Base-by-base conservation (phyloP, 352 stramenopile species). In the Globisporangium canariense region DNA sequence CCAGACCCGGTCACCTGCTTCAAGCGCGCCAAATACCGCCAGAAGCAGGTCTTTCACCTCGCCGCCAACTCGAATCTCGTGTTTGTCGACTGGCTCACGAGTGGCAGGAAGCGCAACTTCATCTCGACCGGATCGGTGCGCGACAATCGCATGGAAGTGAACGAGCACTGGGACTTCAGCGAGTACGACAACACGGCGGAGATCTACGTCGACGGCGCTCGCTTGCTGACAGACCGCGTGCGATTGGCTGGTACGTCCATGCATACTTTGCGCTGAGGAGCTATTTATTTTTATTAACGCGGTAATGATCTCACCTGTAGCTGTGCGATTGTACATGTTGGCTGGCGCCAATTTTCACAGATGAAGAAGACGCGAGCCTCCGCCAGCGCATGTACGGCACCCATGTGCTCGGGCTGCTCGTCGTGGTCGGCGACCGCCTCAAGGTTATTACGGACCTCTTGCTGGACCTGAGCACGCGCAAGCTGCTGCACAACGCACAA, bases 1-100 rank as follows among this genome's bases (percentile, higher is more conserved):
- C 86, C 86, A 1, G 83, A 95, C 62, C 84, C 86, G 5, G 74
- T 95, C 50, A 93, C 86, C 18, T 95, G 86, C 73, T 95, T 93
- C 62, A 74, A 90, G 52, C 59, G 69, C 9, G 81, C 86, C 13
- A 83, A 78, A 61, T 95, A 92, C 58, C 73, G 67, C 2, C 86
- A 95, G 60, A 74, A 68, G 41, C 86, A 95, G 62, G 57, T 70
- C 18, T 90, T 95, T 65, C 62, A 73, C 20, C 68, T 95, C 20
- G 56, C 75, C 0, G 25, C 62, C 36, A 62, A 76, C 32, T 62
- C 83, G 20, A 93, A 78, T 53, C 65, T 95, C 16, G 83, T 95
- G 60, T 85, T 93, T 30, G 76, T 93, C 46, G 86, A 95, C 70
- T 95, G 86, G 86, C 65, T 95, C 40, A 95, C 85, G 20, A 93